Evolutionary conservation across 1,139 yeast genomes (phyloP).

Genomic region (Debaryomycetaceae sp.): DNA sequence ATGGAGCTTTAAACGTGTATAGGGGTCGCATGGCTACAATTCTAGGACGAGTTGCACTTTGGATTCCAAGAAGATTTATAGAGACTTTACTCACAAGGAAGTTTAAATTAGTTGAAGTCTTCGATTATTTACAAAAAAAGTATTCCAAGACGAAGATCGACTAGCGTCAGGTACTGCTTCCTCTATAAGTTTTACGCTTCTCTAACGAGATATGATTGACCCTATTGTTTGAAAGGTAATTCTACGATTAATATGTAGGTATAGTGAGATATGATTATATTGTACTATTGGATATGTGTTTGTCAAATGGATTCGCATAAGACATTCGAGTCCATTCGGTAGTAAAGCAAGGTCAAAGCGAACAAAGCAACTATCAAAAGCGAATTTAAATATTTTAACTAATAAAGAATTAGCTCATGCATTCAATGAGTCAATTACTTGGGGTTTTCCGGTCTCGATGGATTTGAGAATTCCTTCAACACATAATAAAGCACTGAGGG

Average conservation of each 20-base stretch:
- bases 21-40: constrained; percentile 51
- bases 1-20: constrained; percentile 42
- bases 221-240: too few relatives aligned
- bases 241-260: too few relatives aligned
- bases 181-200: too few relatives aligned
- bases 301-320: background rate
- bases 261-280: background rate
- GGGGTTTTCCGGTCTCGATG: constrained; percentile 35
- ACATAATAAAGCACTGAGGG: constrained; percentile 36
- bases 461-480: constrained; percentile 38
- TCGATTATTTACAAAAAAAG: constrained; percentile 16
- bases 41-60: constrained; percentile 29
- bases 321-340: background rate
- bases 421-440: constrained; percentile 5
- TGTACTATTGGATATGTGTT: background rate
- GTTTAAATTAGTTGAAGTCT: constrained; percentile 43
- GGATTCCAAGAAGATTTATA: constrained; percentile 48
- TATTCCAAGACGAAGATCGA: constrained; percentile 18
- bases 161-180: constrained; percentile 1
- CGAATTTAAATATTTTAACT: too few relatives aligned
- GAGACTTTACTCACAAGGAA: constrained; percentile 42
- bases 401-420: background rate
- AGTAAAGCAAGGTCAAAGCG: background rate
- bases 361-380: too few relatives aligned
- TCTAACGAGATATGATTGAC: too few relatives aligned